A percentile compares a stretch with the other conserved stretches of the same genome.
Evolutionary conservation across 768 basidiomycete species (phyloP).

Genomic region (Ephemerocybe angulata): DNA sequence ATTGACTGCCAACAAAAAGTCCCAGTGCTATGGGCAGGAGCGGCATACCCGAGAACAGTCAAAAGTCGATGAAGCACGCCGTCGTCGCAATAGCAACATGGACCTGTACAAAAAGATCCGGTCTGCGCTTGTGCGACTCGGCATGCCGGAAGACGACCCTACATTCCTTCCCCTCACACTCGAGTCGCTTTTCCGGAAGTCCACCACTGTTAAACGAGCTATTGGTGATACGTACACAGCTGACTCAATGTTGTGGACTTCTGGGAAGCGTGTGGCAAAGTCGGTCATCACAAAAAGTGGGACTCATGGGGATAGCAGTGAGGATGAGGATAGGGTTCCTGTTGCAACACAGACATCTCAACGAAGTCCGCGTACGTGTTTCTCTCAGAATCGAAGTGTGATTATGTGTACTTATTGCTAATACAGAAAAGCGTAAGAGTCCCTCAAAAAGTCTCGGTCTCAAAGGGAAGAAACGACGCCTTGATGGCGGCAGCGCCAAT

Average conservation of each 20-base stretch:
- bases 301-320: no score
- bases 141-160: background rate
- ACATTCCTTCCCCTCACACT: background rate
- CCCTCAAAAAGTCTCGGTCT: no score
- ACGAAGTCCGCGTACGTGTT: no score
- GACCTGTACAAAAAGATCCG: slow-evolving; percentile 10
- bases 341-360: no score
- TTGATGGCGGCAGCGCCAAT: background rate
- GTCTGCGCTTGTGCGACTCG: slow-evolving; percentile 6
- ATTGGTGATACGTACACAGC: background rate
- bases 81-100: slow-evolving; percentile 5
- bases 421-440: no score
- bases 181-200: background rate
- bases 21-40: slow-evolving; percentile 10
- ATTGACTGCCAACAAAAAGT: background rate
- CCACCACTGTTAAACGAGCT: background rate
- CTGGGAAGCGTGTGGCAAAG: background rate
- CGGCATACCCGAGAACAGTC: slow-evolving; percentile 6
- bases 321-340: no score
- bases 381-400: no score
- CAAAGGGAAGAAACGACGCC: background rate
- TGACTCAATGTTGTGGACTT: background rate
- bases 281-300: no score
- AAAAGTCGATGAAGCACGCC: background rate
- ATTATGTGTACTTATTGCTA: no score